phyloP scores from a whole-genome alignment of 768 basidiomycete species.

The Xerocomus potaroensis region DNA sequence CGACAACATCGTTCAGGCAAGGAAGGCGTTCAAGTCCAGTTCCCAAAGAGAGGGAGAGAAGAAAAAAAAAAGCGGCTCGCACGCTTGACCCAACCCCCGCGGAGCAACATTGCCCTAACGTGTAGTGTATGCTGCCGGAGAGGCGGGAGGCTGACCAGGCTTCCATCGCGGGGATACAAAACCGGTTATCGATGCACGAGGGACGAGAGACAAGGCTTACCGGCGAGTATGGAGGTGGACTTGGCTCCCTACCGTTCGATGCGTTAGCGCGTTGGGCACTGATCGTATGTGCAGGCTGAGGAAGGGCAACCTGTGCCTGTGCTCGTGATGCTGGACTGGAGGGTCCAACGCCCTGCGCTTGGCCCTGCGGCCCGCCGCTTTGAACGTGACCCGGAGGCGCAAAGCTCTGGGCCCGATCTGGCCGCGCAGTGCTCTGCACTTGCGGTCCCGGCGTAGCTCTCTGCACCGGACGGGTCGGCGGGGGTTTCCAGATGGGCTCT shows the following conservation, averaged over 20 bases:
- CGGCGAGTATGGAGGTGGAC: conserved; percentile 24
- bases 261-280: not conserved
- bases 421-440: not conserved
- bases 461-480: not conserved
- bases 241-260: conserved; percentile 1
- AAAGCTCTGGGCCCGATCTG: not conserved
- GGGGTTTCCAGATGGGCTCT: not conserved
- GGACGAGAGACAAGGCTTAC: conserved; percentile 13
- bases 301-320: not conserved
- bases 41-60: no score
- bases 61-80: not conserved
- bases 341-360: not conserved
- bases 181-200: not conserved
- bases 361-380: not conserved
- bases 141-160: conserved; percentile 2
- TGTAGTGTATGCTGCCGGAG: conserved; percentile 2
- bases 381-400: not conserved
- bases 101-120: not conserved
- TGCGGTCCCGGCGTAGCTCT: no score
- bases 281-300: conserved; percentile 3
- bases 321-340: not conserved
- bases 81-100: not conserved
- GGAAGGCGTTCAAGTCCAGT: not conserved
- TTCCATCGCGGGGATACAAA: not conserved
- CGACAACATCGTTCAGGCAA: not conserved